Conservation (phyloP, 768 basidiomycete species). For the Sarcodon aspratus region DNA sequence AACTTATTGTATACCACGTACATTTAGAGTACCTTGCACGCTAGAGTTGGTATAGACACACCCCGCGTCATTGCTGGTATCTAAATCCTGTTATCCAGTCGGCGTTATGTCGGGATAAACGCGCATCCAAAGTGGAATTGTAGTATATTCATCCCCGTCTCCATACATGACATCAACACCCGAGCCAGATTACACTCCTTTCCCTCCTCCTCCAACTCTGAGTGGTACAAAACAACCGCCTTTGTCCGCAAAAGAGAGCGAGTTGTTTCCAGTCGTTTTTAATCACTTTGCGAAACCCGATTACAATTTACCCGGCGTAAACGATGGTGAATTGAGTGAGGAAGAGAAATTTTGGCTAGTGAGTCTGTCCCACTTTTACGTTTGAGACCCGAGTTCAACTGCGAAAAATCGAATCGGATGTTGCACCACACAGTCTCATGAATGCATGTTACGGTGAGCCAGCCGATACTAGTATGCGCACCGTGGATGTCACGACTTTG, state of each 20-base stretch:
- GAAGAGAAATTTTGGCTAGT: constrained; percentile 74
- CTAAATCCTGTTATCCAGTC: too few relatives aligned
- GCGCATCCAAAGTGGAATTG: too few relatives aligned
- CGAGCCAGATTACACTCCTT: not conserved
- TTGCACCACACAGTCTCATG: constrained; percentile 49
- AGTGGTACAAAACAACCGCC: not conserved
- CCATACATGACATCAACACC: not conserved
- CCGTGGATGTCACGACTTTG: not conserved
- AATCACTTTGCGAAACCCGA: constrained; percentile 43
- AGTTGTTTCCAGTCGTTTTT: constrained; percentile 39
- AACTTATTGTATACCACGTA: too few relatives aligned
- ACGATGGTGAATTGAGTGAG: constrained; percentile 36
- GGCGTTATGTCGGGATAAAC: too few relatives aligned
- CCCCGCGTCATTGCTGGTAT: too few relatives aligned
- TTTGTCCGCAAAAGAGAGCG: constrained; percentile 25
- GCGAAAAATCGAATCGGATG: not conserved
- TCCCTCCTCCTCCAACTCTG: not conserved
- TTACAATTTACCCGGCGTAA: constrained; percentile 39
- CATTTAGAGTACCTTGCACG: too few relatives aligned
- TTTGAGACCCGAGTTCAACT: not conserved
- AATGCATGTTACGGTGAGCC: constrained; percentile 55
- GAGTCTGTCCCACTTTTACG: constrained; percentile 10
- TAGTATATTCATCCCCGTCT: too few relatives aligned
- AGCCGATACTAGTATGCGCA: too few relatives aligned
- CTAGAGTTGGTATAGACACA: too few relatives aligned